Evolutionary conservation across 2,329 filamentous ascomycete species (phyloP).

Genomic region (Neofusicoccum laricinum): DNA sequence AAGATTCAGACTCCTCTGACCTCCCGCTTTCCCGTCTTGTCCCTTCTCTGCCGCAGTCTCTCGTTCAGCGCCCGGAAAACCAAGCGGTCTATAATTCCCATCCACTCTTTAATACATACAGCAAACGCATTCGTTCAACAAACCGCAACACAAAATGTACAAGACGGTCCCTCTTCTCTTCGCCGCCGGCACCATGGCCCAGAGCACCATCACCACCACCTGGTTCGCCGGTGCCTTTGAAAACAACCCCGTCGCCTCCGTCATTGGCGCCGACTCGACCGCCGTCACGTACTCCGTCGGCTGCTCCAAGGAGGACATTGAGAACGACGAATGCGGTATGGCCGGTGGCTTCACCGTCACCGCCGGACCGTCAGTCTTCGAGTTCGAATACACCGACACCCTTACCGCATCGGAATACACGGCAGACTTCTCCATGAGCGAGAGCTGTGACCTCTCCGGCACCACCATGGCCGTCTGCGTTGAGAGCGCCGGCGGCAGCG

Average conservation of each 20-base stretch:
- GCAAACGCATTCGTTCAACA: neutral
- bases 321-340: slow-evolving; percentile 17
- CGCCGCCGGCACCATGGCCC: neutral
- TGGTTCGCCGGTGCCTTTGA: neutral
- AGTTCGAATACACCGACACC: slow-evolving; percentile 13
- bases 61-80: neutral
- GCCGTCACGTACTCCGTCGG: slow-evolving; percentile 18
- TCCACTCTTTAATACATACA: neutral
- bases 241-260: slow-evolving; percentile 1
- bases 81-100: neutral
- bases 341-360: neutral
- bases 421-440: slow-evolving; percentile 23
- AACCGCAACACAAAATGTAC: neutral
- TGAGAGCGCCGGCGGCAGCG: slow-evolving; percentile 23
- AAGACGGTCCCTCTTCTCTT: slow-evolving; percentile 1
- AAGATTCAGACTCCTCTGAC: neutral
- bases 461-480: slow-evolving; percentile 23
- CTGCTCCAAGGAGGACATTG: slow-evolving; percentile 18
- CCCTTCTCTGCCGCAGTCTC: neutral
- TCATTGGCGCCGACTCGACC: slow-evolving; percentile 11
- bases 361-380: neutral
- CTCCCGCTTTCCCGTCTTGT: neutral
- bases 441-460: slow-evolving; percentile 21
- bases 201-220: slow-evolving; percentile 10
- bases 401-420: slow-evolving; percentile 1